Percentiles rank a stretch among this genome's conserved stretches.
These are phyloP conservation scores for Viola pubescens DNA, from an alignment of 441 rosid species.

Conservation along the genomic window DNA sequence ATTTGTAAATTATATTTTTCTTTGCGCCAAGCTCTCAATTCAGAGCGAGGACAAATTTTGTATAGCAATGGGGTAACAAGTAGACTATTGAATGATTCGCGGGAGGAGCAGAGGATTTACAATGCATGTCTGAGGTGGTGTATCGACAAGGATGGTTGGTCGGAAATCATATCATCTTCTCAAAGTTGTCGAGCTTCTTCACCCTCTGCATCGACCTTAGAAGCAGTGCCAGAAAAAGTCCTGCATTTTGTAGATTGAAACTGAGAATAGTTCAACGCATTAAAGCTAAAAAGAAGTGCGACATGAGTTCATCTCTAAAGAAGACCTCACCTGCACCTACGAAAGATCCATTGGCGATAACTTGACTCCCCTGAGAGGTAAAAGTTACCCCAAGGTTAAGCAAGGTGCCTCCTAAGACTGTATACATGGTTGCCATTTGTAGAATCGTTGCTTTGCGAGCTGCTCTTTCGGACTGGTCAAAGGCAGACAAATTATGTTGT, in stretches of 20 bases:
- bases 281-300: not conserved
- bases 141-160: not conserved
- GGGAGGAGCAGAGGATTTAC: not conserved
- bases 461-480: slow-evolving; percentile 79
- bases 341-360: slow-evolving; percentile 67
- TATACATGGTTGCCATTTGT: slow-evolving; percentile 87
- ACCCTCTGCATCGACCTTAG: slow-evolving; percentile 72
- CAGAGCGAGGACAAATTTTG: no score
- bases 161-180: slow-evolving; percentile 70
- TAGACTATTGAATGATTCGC: not conserved
- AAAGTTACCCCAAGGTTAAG: slow-evolving; percentile 73
- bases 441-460: slow-evolving; percentile 74
- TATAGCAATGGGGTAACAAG: no score
- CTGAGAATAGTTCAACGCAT: not conserved
- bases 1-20: no score
- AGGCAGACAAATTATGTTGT: slow-evolving; percentile 1
- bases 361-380: slow-evolving; percentile 50
- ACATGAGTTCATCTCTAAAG: not conserved
- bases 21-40: no score
- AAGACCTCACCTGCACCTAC: slow-evolving; percentile 64
- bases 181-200: slow-evolving; percentile 72
- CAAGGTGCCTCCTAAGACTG: slow-evolving; percentile 79
- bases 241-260: slow-evolving; percentile 33
- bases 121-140: not conserved
- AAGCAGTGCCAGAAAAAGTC: slow-evolving; percentile 52